Conservation (phyloP, 1,139 yeast genomes). For the Candida labiduridarum region DNA sequence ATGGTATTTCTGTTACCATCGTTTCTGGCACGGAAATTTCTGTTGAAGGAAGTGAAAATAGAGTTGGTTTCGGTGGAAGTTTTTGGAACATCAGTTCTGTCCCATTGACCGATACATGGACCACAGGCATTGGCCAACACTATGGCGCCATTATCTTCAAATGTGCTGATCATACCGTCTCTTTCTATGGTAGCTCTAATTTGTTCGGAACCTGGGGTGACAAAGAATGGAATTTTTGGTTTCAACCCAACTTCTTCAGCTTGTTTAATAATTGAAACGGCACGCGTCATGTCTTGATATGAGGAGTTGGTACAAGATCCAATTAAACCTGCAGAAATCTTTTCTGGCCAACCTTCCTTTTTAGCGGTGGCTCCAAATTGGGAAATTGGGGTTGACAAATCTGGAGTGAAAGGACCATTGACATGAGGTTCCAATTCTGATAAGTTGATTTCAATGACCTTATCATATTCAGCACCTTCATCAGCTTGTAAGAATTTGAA, state of each 20-base stretch:
- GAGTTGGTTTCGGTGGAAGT: conserved; percentile 71
- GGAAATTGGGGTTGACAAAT: conserved; percentile 84
- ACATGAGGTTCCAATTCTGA: conserved; percentile 81
- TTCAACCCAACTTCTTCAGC: conserved; percentile 85
- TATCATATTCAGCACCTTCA: conserved; percentile 79
- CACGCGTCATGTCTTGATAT: conserved; percentile 96
- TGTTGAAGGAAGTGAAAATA: conserved; percentile 91
- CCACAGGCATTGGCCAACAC: conserved; percentile 98
- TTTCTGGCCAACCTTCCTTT: conserved; percentile 77
- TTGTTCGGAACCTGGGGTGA: conserved; percentile 99
- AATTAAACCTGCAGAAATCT: conserved; percentile 85
- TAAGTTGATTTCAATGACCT: conserved; percentile 78
- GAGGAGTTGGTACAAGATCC: conserved; percentile 99
- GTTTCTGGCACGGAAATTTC: conserved; percentile 96
- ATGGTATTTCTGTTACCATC: conserved; percentile 97
- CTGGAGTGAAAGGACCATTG: conserved; percentile 96
- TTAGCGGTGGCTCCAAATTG: conserved; percentile 64
- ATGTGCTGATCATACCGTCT: conserved; percentile 82
- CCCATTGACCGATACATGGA: conserved; percentile 99
- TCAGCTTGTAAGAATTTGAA: conserved; percentile 75
- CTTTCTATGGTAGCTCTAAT: conserved; percentile 96
- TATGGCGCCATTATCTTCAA: conserved; percentile 82
- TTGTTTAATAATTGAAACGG: conserved; percentile 81
- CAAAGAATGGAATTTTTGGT: conserved; percentile 90
- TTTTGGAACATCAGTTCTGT: conserved; percentile 68